Evolutionary conservation across 306 rosid genomes (phyloP).

Genomic region (Dryas alaskensis): DNA sequence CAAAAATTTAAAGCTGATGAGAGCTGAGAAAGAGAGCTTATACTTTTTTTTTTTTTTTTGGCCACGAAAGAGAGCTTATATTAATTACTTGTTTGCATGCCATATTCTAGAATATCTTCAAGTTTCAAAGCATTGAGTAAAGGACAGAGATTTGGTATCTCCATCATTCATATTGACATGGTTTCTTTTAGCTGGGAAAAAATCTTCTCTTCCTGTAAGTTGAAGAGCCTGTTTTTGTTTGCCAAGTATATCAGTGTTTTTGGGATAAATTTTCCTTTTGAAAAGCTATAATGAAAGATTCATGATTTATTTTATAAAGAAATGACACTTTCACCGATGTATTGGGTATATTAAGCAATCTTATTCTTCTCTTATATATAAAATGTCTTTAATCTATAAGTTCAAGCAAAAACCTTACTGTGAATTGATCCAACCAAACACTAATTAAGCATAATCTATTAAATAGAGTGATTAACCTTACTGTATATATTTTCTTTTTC

Average conservation of each 20-base stretch:
- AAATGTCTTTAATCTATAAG: background rate
- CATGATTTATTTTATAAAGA: background rate
- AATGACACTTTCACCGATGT: constrained; percentile 6
- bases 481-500: no score
- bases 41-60: no score
- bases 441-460: no score
- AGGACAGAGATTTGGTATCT: background rate
- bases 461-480: no score
- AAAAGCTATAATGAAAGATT: no score
- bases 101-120: constrained; percentile 1
- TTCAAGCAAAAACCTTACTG: no score
- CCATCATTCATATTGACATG: background rate
- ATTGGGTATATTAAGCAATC: background rate
- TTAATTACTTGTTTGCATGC: background rate
- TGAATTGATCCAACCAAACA: no score
- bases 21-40: no score
- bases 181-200: constrained; percentile 3
- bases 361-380: no score
- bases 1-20: no score
- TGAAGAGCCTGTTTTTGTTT: constrained; percentile 4
- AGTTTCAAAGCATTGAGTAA: background rate
- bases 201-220: background rate
- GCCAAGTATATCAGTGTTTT: background rate
- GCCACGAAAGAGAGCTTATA: no score
- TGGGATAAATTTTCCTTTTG: background rate